Evolutionary conservation across 495 filamentous ascomycete genomes (phyloP), one percentile per base, ranked within the genome.

Genomic region (Pyronema domesticum): DNA sequence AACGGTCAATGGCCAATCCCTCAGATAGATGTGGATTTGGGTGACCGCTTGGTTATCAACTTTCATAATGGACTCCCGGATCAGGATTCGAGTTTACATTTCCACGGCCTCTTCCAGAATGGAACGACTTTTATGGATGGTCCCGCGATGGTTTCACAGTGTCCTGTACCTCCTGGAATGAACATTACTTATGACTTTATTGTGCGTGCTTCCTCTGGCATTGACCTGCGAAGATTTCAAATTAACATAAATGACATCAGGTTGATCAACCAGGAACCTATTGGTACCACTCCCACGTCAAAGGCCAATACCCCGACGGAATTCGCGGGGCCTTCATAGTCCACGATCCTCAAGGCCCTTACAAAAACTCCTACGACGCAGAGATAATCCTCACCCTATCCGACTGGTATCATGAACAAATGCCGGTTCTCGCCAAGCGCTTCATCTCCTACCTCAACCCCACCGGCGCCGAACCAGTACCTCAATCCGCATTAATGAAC

Each of bases 1-100:
- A 93, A 93, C 63, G 78, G 76, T 0, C 70, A 85, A 72, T 91
- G 83, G 83, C 85, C 85, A 1, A 67, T 81, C 46, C 85, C 83
- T 5, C 67, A 70, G 13, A 81, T 89, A 51, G 74, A 79, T 48
- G 82, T 79, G 37, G 75, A 79, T 46, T 71, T 82, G 49, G 84
- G 84, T 47, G 86, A 91, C 63, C 73, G 70, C 23, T 59, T 93
- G 34, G 67, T 91, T 40, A 75, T 89, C 51, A 79, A 86, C 53
- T 73, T 83, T 59, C 68, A 79, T 59, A 93, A 93, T 66, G 72
- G 74, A 17, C 74, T 93, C 5, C 82, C 78, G 9, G 77, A 88
- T 61, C 73, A 86, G 60, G 69, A 69, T 23, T 81, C 83, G 2
- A 77, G 76, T 36, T 68, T 91, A 4, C 86, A 93, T 70, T 93